Evolutionary conservation across 2,329 filamentous ascomycete species (phyloP), one percentile per base, ranked within the genome.

Genomic region (Mollisia scopiformis): DNA sequence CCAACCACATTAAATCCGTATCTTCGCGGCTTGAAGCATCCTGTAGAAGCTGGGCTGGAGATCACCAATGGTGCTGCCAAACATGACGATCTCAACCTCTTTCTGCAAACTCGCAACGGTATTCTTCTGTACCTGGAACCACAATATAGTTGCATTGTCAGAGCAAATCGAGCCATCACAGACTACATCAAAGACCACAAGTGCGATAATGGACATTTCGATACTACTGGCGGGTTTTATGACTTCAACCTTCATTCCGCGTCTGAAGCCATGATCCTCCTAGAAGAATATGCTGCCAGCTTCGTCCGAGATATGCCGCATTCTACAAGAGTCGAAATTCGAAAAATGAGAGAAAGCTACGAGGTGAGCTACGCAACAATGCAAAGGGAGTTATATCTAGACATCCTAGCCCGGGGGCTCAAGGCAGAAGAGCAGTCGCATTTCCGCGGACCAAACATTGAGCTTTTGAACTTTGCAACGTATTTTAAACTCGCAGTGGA

Each of bases 1-100:
- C n/a, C n/a, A 33, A 33, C 6, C 13, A 33, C 30, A 33, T 6
- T 6, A 6, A 39, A 39, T 16, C 35, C 35, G 10, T 39, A 8
- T 16, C 6, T 19, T 5, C 14, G 16, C 16, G 14, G 16, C 21
- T 2, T 11, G 11, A 25, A 4, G 10, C 60, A 62, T 8, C 60
- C 60, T 28, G 27, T 62, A 16, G 60, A 62, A 30, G 13, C n/a
- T 27, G 31, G 13, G 3, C 52, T 62, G 19, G 23, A n/a, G 28
- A 7, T 16, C 4, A 37, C 43, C 13, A 52, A 46, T 30, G n/a
- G 43, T 3, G 30, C 50, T 4, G 13, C 28, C 2, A 37, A 30
- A 33, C 23, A 19, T 10, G 25, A 37, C 16, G 56, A 62, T 39
- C 13, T 43, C 6, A 2, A 2, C 3, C 8, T 23, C 0, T 27